Evolutionary conservation across 257 asterid genomes (phyloP), one percentile per base, ranked within the genome.

Genomic region (Nicotiana noctiflora): DNA sequence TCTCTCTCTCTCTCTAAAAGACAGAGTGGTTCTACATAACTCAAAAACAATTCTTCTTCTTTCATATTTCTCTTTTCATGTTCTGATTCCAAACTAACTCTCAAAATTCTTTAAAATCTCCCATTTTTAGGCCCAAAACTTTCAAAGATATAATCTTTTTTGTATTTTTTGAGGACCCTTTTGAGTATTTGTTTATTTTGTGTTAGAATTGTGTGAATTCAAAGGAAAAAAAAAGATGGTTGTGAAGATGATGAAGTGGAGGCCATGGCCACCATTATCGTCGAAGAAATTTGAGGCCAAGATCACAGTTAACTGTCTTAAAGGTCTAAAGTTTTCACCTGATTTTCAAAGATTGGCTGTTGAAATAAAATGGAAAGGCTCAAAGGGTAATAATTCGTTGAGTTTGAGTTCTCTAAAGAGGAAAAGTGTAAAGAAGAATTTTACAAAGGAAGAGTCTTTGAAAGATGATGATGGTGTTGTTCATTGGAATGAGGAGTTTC

Each of bases 211-310:
- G 59, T 70, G 59, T 46, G 34, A 46, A 21, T 72, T 72, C 37
- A 70, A 40, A 40, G 32, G 56, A 7, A 62, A 34, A 19, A n/a
- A 51, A 37, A 46, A 56, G 49, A 93, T 91, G 97, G 96, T 88
- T 76, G 97, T 86, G 87, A 91, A 84, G 89, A 91, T 93, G 95
- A 90, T 89, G 85, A 92, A 87, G 77, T 93, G 98, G 98, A 89
- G 90, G 91, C 87, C 95, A 34, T 87, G 97, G 94, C 93, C 90
- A 40, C 91, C 90, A 4, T 66, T 84, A 6, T 83, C 86, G 44
- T 82, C 90, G 51, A 92, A 86, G 90, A 93, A 93, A 84, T 89
- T 87, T 52, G 93, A 89, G 81, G 92, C 86, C 21, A 89, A 84
- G 63, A 88, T 92, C 80, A 81, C 78, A 0, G 60, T 93, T 32